Evolutionary conservation across 257 asterid genomes (phyloP), one percentile per base, ranked within the genome.

Genomic region (Solanum infundibuliforme): DNA sequence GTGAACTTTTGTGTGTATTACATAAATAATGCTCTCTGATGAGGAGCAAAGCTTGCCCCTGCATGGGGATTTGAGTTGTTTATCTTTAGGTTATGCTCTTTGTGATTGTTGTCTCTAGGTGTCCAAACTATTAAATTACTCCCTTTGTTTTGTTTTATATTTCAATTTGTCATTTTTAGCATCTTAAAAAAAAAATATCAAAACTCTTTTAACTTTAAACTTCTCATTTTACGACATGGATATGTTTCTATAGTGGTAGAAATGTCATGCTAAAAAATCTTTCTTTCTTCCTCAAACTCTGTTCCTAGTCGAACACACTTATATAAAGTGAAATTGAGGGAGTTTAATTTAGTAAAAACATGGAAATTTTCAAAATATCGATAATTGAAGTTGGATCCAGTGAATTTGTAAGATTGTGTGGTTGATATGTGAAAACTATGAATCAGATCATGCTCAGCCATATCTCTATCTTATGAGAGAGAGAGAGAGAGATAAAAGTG

Each of bases 241-340:
- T 18, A 77, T 41, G 13, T 5, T 27, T 27, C 5, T 79, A 0
- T 81, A 29, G 29, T 29, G 2, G 1, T 29, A 8, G 35, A 43
- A 14, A 79, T 79, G 25, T 25, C 84, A 14, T 43, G 36, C 16
- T 1, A 14, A 77, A 12, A 3, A 13, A 41, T 13, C 65, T 79
- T 43, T 4, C 3, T 38, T 38, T 76, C 25, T 41, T 43, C 1
- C 66, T 7, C 12, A 39, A 39, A 8, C n/a, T 76, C 83, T 8
- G 0, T 76, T 0, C 60, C 35, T n/a, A n/a, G 0, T 76, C 4
- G 35, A 39, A 12, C 1, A 76, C 1, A 0, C 3, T 4, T 39
- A 39, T 12, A 76, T 38, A 10, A 13, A 76, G 18, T n/a, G 34
- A 76, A 23, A 3, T 18, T 6, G 4, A 76, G 12, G 60, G 58